Conservation (phyloP, 2,329 filamentous ascomycete species). For the Hortaea sp. region DNA sequence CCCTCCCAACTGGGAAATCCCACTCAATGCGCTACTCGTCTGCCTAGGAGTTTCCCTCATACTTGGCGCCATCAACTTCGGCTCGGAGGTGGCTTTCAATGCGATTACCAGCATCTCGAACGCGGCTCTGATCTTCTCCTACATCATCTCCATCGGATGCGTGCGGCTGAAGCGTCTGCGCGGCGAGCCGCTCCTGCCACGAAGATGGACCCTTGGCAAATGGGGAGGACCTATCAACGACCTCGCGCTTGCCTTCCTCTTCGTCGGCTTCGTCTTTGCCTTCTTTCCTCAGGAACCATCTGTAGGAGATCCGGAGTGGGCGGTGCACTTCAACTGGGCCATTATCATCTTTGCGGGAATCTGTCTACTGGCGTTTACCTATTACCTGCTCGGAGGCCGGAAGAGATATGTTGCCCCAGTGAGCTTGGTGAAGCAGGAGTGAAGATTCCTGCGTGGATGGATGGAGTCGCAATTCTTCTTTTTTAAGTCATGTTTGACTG, state of each 20-base stretch:
- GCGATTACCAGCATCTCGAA: conserved; percentile 32
- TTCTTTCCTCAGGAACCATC: conserved; percentile 22
- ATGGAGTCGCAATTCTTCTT: no score
- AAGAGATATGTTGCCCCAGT: conserved; percentile 22
- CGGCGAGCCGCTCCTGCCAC: conserved; percentile 21
- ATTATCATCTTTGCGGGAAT: conserved; percentile 22
- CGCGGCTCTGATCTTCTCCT: conserved; percentile 24
- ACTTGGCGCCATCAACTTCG: conserved; percentile 33
- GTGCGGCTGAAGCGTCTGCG: conserved; percentile 22
- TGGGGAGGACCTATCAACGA: conserved; percentile 25
- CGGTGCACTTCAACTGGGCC: conserved; percentile 23
- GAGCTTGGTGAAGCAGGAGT: conserved; percentile 21
- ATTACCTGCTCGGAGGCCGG: conserved; percentile 19
- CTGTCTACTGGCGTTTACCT: conserved; percentile 13
- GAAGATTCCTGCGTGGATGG: background rate
- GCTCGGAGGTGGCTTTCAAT: conserved; percentile 31
- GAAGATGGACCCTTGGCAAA: conserved; percentile 23
- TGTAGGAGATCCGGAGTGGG: conserved; percentile 13
- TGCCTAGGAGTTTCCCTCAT: conserved; percentile 23
- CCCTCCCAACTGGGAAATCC: conserved; percentile 20
- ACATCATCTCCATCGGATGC: conserved; percentile 24
- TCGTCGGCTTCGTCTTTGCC: conserved; percentile 23
- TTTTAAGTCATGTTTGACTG: no score
- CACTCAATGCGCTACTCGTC: conserved; percentile 23
- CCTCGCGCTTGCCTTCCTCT: conserved; percentile 21